Evolutionary conservation across 1,284 basidiomycete species (phyloP).

Genomic region (Hemileia vastatrix): DNA sequence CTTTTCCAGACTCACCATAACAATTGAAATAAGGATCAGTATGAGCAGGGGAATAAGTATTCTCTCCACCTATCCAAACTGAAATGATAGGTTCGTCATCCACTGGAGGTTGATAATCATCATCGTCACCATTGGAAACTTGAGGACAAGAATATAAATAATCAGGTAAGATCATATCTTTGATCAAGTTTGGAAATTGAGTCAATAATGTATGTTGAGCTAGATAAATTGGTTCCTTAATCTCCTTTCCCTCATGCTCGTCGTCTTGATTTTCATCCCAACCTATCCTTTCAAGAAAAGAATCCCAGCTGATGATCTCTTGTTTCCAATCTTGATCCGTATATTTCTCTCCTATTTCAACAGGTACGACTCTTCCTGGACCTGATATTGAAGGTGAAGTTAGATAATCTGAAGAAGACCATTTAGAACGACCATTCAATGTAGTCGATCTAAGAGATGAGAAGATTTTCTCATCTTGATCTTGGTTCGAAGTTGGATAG

Average conservation of each 20-base stretch:
- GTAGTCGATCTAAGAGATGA: slow-evolving; percentile 59
- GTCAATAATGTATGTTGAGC: slow-evolving; percentile 77
- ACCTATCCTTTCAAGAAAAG: slow-evolving; percentile 53
- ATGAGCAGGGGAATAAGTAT: slow-evolving; percentile 78
- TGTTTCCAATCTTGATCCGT: slow-evolving; percentile 72
- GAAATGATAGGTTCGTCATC: slow-evolving; percentile 65
- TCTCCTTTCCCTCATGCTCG: too few species aligned
- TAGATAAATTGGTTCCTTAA: slow-evolving; percentile 57
- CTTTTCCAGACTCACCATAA: slow-evolving; percentile 59
- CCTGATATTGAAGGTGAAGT: too few species aligned
- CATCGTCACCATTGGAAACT: too few species aligned
- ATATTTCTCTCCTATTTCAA: slow-evolving; percentile 82
- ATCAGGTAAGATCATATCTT: slow-evolving; percentile 72
- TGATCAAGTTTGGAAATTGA: slow-evolving; percentile 68
- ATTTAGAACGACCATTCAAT: too few species aligned
- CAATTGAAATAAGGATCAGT: slow-evolving; percentile 91
- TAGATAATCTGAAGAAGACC: too few species aligned
- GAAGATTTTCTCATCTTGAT: slow-evolving; percentile 59
- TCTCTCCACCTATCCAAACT: slow-evolving; percentile 74
- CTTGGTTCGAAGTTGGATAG: too few species aligned
- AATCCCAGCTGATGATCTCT: slow-evolving; percentile 64
- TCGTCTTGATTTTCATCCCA: too few species aligned
- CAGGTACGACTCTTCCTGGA: slow-evolving; percentile 70
- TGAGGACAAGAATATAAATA: too few species aligned
- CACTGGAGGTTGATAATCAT: slow-evolving; percentile 53